Conservation (phyloP, 2,329 filamentous ascomycete species). For the Fusarium kyushuense region DNA sequence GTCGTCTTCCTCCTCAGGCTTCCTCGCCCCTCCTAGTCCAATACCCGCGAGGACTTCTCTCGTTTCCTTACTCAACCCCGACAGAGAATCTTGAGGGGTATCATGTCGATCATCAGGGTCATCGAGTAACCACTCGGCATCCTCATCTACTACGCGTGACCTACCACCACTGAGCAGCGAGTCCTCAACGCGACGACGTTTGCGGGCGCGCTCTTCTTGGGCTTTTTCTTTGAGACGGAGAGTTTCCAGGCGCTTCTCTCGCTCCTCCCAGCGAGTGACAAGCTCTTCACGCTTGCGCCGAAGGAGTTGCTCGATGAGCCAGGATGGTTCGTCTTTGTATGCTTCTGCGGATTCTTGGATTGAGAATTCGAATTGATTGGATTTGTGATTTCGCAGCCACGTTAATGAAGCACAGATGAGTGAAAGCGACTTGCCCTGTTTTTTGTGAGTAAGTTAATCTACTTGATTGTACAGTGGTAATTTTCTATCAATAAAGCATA, state of each 20-base stretch:
- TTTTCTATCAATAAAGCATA: no score
- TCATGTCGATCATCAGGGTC: slow-evolving; percentile 68
- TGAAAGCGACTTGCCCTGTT: slow-evolving; percentile 87
- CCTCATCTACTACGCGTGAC: slow-evolving; percentile 58
- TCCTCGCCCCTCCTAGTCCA: slow-evolving; percentile 58
- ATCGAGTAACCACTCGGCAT: slow-evolving; percentile 79
- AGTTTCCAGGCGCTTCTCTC: slow-evolving; percentile 77
- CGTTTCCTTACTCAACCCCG: slow-evolving; percentile 79
- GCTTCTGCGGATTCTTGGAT: slow-evolving; percentile 59
- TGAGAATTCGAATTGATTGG: slow-evolving; percentile 64
- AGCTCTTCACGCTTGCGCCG: slow-evolving; percentile 76
- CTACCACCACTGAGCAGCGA: slow-evolving; percentile 23
- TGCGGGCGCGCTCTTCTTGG: slow-evolving; percentile 63
- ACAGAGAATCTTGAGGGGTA: slow-evolving; percentile 56
- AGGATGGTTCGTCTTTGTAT: slow-evolving; percentile 79
- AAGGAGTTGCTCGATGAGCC: slow-evolving; percentile 84
- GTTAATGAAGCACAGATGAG: slow-evolving; percentile 90
- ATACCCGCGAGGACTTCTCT: slow-evolving; percentile 77
- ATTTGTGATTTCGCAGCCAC: slow-evolving; percentile 89
- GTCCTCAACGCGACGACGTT: slow-evolving; percentile 60
- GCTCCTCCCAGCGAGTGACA: slow-evolving; percentile 73
- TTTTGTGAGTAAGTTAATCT: slow-evolving; percentile 10
- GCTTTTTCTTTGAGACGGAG: slow-evolving; percentile 73
- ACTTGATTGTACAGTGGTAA: not conserved
- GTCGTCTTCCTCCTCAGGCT: slow-evolving; percentile 56